A percentile compares a stretch with the other conserved stretches of the same genome.
Conservation (phyloP, 2,329 filamentous ascomycete species). For the Graphium sp. region DNA sequence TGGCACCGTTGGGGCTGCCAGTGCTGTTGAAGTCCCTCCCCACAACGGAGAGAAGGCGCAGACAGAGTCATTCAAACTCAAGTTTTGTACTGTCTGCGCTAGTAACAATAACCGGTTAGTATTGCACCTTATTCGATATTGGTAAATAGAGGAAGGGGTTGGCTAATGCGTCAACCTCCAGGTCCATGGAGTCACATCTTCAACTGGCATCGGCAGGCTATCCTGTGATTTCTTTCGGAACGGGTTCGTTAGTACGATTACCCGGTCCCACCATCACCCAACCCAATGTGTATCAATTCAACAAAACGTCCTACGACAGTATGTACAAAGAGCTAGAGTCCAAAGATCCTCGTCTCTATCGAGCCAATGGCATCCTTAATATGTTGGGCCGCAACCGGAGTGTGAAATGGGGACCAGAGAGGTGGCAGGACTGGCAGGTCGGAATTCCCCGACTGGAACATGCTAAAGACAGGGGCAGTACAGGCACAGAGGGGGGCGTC, state of each 20-base stretch:
- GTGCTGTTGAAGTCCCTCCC: slow-evolving; percentile 13
- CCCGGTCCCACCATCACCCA: slow-evolving; percentile 83
- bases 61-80: slow-evolving; percentile 62
- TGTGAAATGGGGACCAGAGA: slow-evolving; percentile 89
- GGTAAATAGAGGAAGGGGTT: too few species aligned
- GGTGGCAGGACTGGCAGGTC: slow-evolving; percentile 94
- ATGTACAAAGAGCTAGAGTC: slow-evolving; percentile 83
- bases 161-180: slow-evolving; percentile 12
- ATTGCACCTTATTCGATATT: background rate
- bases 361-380: slow-evolving; percentile 80
- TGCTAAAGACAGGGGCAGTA: slow-evolving; percentile 55
- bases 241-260: slow-evolving; percentile 81
- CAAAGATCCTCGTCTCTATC: slow-evolving; percentile 79
- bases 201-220: slow-evolving; percentile 73
- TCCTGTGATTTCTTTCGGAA: slow-evolving; percentile 96
- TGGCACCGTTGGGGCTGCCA: slow-evolving; percentile 9
- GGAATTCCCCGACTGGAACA: slow-evolving; percentile 71
- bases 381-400: slow-evolving; percentile 87
- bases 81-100: slow-evolving; percentile 97
- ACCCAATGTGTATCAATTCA: slow-evolving; percentile 97
- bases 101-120: slow-evolving; percentile 89
- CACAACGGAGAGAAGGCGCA: slow-evolving; percentile 30
- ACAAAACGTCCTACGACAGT: slow-evolving; percentile 83
- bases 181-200: slow-evolving; percentile 98
- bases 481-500: slow-evolving; percentile 72